phyloP scores from a whole-genome alignment of 2,329 filamentous ascomycete genomes.

The Neopestalotiopsis clavispora region DNA sequence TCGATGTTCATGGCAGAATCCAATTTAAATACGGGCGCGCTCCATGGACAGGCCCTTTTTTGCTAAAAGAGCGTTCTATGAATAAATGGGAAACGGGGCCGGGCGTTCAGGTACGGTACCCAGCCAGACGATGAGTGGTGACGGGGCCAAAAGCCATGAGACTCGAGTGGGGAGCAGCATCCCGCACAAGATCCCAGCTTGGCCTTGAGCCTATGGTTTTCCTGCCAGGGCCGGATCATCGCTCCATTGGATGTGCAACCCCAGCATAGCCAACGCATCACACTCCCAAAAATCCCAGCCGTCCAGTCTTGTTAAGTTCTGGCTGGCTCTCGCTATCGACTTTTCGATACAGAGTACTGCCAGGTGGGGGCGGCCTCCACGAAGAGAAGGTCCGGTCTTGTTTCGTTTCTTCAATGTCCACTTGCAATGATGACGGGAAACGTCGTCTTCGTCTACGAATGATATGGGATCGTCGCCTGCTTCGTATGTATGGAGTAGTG shows the following conservation, averaged over 20 bases:
- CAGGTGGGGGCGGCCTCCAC: neutral
- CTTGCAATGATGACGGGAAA: neutral
- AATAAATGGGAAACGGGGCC: neutral
- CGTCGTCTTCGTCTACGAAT: neutral
- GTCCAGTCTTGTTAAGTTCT: neutral
- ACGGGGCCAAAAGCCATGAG: neutral
- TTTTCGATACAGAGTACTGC: conserved; percentile 5
- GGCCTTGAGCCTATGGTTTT: conserved; percentile 18
- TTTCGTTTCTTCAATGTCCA: neutral
- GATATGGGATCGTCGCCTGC: neutral
- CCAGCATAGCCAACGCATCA: conserved; percentile 19
- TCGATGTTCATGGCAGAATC: neutral
- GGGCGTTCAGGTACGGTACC: neutral
- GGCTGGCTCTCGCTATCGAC: conserved; percentile 6
- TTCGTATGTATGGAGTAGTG: neutral
- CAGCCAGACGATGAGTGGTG: neutral
- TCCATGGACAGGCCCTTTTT: neutral
- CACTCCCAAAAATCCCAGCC: conserved; percentile 15
- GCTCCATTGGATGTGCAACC: conserved; percentile 14
- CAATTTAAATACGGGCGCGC: neutral
- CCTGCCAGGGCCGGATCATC: conserved; percentile 14
- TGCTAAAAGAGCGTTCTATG: neutral
- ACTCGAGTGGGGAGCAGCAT: neutral
- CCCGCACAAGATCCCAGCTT: conserved; percentile 14
- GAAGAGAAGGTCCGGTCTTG: neutral